Percentiles rank a stretch among this genome's conserved stretches.
phyloP scores from a whole-genome alignment of 139 green algal species.

The Eudorina sp. region DNA sequence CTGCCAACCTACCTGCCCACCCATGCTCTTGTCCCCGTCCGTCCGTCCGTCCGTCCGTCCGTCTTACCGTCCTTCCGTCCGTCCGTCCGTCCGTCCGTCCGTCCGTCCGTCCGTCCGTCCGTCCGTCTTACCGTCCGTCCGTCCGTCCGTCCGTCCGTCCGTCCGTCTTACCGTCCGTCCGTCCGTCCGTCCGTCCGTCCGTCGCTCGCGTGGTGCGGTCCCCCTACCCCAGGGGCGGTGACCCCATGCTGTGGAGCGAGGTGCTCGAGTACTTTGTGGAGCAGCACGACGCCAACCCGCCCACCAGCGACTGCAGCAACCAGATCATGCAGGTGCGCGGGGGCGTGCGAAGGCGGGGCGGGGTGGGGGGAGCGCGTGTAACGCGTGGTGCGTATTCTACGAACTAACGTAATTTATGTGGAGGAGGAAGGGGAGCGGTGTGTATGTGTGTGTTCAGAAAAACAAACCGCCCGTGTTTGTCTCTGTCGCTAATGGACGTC shows the following conservation, averaged over 20 bases:
- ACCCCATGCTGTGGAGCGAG: conserved; percentile 90
- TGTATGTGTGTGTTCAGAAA: not conserved
- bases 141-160: too few relatives aligned
- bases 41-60: too few relatives aligned
- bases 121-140: too few relatives aligned
- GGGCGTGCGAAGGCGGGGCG: not conserved
- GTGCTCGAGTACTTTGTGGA: conserved; percentile 62
- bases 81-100: not conserved
- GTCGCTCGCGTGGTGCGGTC: conserved; percentile 63
- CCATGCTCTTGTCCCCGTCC: too few relatives aligned
- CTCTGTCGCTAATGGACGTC: not conserved
- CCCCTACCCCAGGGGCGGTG: conserved; percentile 79
- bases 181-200: not conserved
- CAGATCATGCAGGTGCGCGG: conserved; percentile 43
- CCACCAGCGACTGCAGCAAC: conserved; percentile 20
- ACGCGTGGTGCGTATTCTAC: too few relatives aligned
- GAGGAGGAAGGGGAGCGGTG: not conserved
- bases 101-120: too few relatives aligned
- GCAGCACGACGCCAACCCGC: conserved; percentile 43
- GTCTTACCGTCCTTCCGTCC: too few relatives aligned
- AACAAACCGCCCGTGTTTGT: too few relatives aligned
- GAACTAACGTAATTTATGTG: too few relatives aligned
- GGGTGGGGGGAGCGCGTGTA: not conserved
- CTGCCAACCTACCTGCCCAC: too few relatives aligned
- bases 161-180: not conserved